These are phyloP conservation scores for Neurospora sp. DNA, from an alignment of 495 filamentous ascomycete species.

Conservation along the genomic window DNA sequence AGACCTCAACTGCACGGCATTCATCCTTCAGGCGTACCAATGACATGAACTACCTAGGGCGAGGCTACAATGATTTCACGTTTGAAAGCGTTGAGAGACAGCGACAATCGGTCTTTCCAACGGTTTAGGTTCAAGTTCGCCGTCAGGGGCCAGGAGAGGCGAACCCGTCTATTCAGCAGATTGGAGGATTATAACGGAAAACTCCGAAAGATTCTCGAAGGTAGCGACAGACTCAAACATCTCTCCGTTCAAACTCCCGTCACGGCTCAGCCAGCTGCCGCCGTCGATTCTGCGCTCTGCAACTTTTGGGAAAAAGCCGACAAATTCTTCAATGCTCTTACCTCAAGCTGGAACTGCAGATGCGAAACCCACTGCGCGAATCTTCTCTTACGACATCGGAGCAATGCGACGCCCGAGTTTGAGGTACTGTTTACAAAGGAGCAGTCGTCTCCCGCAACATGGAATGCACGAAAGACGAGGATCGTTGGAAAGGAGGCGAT, in stretches of 20 bases:
- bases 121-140: neutral
- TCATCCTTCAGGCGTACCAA: neutral
- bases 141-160: neutral
- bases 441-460: neutral
- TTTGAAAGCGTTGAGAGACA: neutral
- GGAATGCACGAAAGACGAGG: conserved; percentile 4
- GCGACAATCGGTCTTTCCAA: neutral
- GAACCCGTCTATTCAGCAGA: neutral
- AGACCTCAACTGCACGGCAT: conserved; percentile 1
- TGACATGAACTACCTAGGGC: neutral
- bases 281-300: conserved; percentile 2
- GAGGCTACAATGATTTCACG: neutral
- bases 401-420: conserved; percentile 13
- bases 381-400: conserved; percentile 23
- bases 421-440: conserved; percentile 10
- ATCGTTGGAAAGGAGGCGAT: neutral
- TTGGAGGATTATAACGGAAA: conserved; percentile 6
- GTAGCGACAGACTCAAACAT: neutral
- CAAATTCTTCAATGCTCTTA: neutral
- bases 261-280: neutral
- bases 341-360: conserved; percentile 17
- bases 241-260: neutral
- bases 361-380: conserved; percentile 22
- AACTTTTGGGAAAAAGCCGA: conserved; percentile 2
- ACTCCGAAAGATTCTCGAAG: neutral